phyloP scores from a whole-genome alignment of 2,329 filamentous ascomycete genomes.

The Fonsecaea pedrosoi region DNA sequence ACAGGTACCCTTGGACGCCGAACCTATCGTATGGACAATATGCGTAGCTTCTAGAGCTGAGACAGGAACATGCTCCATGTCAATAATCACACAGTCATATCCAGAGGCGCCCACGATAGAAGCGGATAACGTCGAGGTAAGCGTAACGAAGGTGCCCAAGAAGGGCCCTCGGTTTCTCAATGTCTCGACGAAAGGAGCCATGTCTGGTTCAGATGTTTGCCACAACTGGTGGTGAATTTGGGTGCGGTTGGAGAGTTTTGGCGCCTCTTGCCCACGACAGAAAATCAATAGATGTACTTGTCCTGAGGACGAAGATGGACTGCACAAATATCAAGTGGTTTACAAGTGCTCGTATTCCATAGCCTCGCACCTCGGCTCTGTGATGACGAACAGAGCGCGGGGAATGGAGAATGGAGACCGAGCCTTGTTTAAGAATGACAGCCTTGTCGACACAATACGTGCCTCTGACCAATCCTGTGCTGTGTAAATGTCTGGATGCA shows the following conservation, averaged over 20 bases:
- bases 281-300: background rate
- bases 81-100: slow-evolving; percentile 61
- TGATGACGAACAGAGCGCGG: background rate
- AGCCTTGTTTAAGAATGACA: background rate
- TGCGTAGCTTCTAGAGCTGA: slow-evolving; percentile 47
- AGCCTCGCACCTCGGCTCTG: slow-evolving; percentile 2
- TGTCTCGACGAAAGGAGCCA: background rate
- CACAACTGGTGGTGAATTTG: background rate
- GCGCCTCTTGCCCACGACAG: background rate
- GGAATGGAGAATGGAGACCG: background rate
- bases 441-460: background rate
- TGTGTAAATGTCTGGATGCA: background rate
- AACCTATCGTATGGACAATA: slow-evolving; percentile 51
- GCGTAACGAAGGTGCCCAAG: slow-evolving; percentile 18
- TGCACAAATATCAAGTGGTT: background rate
- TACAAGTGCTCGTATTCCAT: background rate
- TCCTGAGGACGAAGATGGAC: background rate
- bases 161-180: background rate
- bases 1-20: slow-evolving; percentile 49
- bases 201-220: background rate
- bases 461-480: background rate
- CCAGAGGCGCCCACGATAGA: slow-evolving; percentile 51
- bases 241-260: background rate
- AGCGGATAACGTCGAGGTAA: slow-evolving; percentile 15
- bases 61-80: slow-evolving; percentile 63